Conservation (phyloP, 805 yeast genomes). For the Zygotorulaspora florentina region DNA sequence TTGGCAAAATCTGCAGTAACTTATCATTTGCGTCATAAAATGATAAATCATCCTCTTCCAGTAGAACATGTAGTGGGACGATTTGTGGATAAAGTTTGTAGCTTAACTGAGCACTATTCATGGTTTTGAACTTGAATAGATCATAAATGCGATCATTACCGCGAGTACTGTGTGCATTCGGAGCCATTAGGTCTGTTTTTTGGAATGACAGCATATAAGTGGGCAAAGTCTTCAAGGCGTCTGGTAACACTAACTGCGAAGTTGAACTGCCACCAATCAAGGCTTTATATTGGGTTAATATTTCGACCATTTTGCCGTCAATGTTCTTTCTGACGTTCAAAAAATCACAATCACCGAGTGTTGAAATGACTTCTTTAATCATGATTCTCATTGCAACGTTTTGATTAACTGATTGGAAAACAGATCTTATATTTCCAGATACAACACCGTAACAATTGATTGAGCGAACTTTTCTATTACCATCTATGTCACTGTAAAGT, state of each 20-base stretch:
- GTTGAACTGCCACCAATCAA: constrained; percentile 43
- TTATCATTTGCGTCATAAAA: constrained; percentile 40
- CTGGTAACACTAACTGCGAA: constrained; percentile 75
- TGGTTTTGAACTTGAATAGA: constrained; percentile 40
- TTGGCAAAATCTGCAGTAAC: constrained; percentile 35
- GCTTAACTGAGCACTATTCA: constrained; percentile 51
- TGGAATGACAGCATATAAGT: constrained; percentile 63
- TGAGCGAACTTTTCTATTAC: constrained; percentile 81
- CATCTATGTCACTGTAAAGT: constrained; percentile 72
- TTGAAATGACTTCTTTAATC: constrained; percentile 44
- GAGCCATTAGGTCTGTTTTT: constrained; percentile 59
- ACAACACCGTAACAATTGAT: constrained; percentile 79
- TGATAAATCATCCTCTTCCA: constrained; percentile 50
- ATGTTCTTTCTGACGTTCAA: constrained; percentile 50
- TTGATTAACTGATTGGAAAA: constrained; percentile 77
- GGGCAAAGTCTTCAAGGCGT: constrained; percentile 67
- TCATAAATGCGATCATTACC: constrained; percentile 64
- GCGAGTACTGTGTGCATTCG: constrained; percentile 35
- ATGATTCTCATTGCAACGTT: constrained; percentile 55
- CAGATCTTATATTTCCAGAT: constrained; percentile 65
- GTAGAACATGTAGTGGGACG: constrained; percentile 63
- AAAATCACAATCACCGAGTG: constrained; percentile 42
- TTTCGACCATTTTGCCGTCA: constrained; percentile 48
- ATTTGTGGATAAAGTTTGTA: constrained; percentile 77
- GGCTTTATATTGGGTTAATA: constrained; percentile 56